Evolutionary conservation across 2,329 filamentous ascomycete species (phyloP).

Genomic region (Venturia carpophila): DNA sequence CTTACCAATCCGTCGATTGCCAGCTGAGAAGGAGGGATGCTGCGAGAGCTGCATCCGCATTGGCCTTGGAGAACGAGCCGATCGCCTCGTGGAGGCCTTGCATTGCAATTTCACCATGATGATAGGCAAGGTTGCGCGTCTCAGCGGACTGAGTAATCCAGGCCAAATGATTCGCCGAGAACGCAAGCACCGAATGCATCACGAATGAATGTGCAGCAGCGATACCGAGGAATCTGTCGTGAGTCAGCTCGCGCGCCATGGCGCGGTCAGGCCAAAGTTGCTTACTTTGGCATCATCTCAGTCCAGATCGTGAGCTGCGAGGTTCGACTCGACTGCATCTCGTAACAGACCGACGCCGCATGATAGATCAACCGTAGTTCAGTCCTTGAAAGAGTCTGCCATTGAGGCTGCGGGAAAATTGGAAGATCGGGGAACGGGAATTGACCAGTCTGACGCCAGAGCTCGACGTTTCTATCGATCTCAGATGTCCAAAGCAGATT

Average conservation of each 20-base stretch:
- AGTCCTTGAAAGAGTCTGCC: conserved; percentile 63
- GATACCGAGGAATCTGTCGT: conserved; percentile 65
- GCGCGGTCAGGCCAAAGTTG: conserved; percentile 24
- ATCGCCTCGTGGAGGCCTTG: conserved; percentile 86
- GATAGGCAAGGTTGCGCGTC: conserved; percentile 80
- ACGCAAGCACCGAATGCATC: conserved; percentile 85
- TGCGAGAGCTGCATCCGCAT: conserved; percentile 84
- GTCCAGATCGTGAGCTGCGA: conserved; percentile 89
- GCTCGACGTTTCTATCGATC: conserved; percentile 70
- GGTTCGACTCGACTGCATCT: conserved; percentile 68
- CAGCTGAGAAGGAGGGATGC: conserved; percentile 88
- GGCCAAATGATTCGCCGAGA: conserved; percentile 90
- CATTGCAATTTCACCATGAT: conserved; percentile 77
- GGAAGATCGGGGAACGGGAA: conserved; percentile 79
- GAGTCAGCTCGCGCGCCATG: background rate
- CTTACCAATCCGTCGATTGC: conserved; percentile 92
- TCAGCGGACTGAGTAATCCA: conserved; percentile 80
- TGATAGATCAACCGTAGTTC: conserved; percentile 88
- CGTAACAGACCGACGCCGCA: conserved; percentile 74
- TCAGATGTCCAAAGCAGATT: conserved; percentile 79
- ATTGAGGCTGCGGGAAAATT: conserved; percentile 66
- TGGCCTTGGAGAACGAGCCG: conserved; percentile 71
- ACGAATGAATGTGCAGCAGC: conserved; percentile 78
- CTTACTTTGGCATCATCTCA: conserved; percentile 83
- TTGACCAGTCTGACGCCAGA: conserved; percentile 75